A percentile compares a stretch with the other conserved stretches of the same genome.
phyloP scores from a whole-genome alignment of 2,329 filamentous ascomycete genomes.

The Fusarium veterinarium region DNA sequence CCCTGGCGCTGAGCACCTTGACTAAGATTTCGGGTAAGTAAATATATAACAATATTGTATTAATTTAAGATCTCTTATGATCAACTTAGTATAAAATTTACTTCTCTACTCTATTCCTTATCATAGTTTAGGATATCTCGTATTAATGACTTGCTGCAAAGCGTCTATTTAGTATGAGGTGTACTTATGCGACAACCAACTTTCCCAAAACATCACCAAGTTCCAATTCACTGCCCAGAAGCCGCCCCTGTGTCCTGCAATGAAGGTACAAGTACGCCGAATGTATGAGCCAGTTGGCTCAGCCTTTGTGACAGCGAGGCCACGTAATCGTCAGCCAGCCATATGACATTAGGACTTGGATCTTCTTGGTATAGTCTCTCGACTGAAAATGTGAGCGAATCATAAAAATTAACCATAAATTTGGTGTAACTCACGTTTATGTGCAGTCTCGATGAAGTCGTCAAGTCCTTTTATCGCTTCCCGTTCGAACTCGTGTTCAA shows the following conservation, averaged over 20 bases:
- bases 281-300: neutral
- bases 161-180: neutral
- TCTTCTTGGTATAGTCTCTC: neutral
- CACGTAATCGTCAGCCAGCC: neutral
- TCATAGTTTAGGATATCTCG: neutral
- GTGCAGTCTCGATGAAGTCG: neutral
- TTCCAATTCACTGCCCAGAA: neutral
- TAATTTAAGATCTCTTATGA: neutral
- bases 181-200: neutral
- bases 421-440: neutral
- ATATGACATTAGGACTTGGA: neutral
- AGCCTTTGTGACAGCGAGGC: neutral
- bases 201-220: neutral
- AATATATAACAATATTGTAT: fast-evolving
- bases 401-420: neutral
- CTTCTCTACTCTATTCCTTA: neutral
- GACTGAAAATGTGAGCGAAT: neutral
- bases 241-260: neutral
- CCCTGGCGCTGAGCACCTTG: neutral
- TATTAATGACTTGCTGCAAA: neutral
- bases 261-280: neutral
- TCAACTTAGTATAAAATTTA: neutral
- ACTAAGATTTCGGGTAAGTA: neutral
- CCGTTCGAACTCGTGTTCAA: neutral
- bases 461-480: neutral